These are phyloP conservation scores for Torrubiella hemipterigena DNA, from an alignment of 2,329 filamentous ascomycete genomes.

Conservation along the genomic window DNA sequence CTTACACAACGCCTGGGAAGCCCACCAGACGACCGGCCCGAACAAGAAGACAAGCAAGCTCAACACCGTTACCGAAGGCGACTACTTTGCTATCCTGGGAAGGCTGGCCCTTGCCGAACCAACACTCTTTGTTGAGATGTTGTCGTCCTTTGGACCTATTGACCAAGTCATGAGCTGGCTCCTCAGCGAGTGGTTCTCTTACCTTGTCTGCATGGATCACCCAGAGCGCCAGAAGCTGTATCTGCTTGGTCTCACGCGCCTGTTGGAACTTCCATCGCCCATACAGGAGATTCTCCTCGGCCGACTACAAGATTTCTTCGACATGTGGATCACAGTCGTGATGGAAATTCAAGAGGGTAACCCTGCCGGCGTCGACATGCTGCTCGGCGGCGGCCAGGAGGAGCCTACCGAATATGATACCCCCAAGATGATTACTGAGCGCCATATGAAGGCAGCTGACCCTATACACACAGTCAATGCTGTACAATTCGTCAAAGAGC, in stretches of 20 bases:
- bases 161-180: slow-evolving; percentile 49
- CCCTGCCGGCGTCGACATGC: slow-evolving; percentile 35
- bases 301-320: slow-evolving; percentile 60
- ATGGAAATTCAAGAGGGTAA: slow-evolving; percentile 52
- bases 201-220: slow-evolving; percentile 57
- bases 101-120: slow-evolving; percentile 67
- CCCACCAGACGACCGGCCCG: slow-evolving; percentile 73
- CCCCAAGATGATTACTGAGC: slow-evolving; percentile 39
- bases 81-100: slow-evolving; percentile 75
- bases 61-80: slow-evolving; percentile 64
- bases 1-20: slow-evolving; percentile 57
- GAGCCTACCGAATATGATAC: slow-evolving; percentile 42
- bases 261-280: slow-evolving; percentile 51
- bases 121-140: slow-evolving; percentile 48
- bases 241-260: slow-evolving; percentile 57
- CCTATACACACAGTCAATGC: slow-evolving; percentile 56
- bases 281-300: slow-evolving; percentile 45
- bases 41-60: slow-evolving; percentile 58
- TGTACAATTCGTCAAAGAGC: slow-evolving; percentile 50
- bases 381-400: slow-evolving; percentile 30
- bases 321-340: slow-evolving; percentile 63
- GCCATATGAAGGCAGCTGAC: slow-evolving; percentile 44
- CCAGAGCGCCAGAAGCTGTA: slow-evolving; percentile 58
- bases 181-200: slow-evolving; percentile 52
- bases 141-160: slow-evolving; percentile 32